A percentile compares a stretch with the other conserved stretches of the same genome.
phyloP scores from a whole-genome alignment of 371 early-diverging fungal genomes.

The Smittium mucronatum region DNA sequence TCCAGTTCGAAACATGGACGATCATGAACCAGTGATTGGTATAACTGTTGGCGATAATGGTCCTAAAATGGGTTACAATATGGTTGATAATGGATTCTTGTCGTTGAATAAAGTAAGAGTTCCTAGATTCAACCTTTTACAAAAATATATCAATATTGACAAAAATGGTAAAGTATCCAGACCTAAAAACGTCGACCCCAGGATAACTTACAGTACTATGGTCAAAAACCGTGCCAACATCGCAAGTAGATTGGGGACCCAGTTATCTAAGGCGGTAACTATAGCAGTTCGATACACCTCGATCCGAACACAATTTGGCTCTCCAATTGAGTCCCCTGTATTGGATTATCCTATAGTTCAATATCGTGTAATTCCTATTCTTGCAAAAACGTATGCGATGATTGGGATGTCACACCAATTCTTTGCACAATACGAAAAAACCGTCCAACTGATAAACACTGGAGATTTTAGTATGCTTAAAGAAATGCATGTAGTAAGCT shows the following conservation, averaged over 20 bases:
- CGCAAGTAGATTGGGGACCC: conserved; percentile 34
- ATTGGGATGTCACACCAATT: conserved; percentile 53
- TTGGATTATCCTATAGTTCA: conserved; percentile 65
- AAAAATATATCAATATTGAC: conserved; percentile 59
- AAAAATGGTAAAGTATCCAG: conserved; percentile 49
- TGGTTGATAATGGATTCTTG: conserved; percentile 77
- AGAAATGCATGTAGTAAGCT: conserved; percentile 73
- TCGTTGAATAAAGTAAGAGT: conserved; percentile 62
- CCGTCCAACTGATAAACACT: conserved; percentile 39
- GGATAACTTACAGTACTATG: conserved; percentile 66
- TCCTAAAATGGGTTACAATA: conserved; percentile 70
- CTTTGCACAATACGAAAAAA: conserved; percentile 42
- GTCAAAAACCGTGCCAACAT: conserved; percentile 54
- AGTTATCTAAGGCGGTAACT: conserved; percentile 45
- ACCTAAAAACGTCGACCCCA: conserved; percentile 45
- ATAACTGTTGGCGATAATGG: conserved; percentile 84
- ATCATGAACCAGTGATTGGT: conserved; percentile 64
- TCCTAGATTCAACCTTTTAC: conserved; percentile 64
- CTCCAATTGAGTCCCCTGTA: conserved; percentile 47
- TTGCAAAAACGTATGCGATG: conserved; percentile 60
- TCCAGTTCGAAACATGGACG: conserved; percentile 64
- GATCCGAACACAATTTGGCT: conserved; percentile 45
- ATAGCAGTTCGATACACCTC: conserved; percentile 58
- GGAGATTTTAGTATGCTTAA: conserved; percentile 41
- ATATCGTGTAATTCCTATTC: conserved; percentile 52